These are phyloP conservation scores for Psilocybe sp. DNA, from an alignment of 768 basidiomycete genomes.

Conservation along the genomic window DNA sequence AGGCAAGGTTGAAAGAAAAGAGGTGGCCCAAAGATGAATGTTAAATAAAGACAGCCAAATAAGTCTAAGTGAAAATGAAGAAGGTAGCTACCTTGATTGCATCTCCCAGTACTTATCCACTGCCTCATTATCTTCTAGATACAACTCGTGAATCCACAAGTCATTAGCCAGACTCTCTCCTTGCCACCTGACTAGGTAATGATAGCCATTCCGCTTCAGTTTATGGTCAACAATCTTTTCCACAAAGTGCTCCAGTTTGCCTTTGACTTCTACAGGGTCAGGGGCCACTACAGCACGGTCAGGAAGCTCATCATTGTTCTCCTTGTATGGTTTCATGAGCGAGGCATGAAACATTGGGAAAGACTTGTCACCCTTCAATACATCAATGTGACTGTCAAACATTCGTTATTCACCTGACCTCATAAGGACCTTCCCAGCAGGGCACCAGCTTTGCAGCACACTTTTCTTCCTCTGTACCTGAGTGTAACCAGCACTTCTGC, in stretches of 20 bases:
- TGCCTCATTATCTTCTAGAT: no score
- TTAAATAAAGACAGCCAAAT: no score
- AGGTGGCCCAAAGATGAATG: no score
- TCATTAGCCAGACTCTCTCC: no score
- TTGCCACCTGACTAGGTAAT: constrained; percentile 30
- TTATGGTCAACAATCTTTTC: constrained; percentile 24
- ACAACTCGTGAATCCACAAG: no score
- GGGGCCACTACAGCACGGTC: constrained; percentile 14
- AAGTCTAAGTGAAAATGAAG: no score
- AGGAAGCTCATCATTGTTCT: constrained; percentile 27
- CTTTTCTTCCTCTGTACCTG: constrained; percentile 16
- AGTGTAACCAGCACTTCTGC: constrained; percentile 20
- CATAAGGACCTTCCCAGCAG: constrained; percentile 26
- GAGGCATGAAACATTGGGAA: constrained; percentile 34
- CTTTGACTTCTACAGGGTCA: constrained; percentile 18
- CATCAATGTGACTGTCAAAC: constrained; percentile 20
- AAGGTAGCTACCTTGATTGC: no score
- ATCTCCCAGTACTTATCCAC: no score
- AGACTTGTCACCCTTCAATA: constrained; percentile 15
- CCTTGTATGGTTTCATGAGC: constrained; percentile 17
- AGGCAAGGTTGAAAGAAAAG: no score
- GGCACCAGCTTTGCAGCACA: constrained; percentile 36
- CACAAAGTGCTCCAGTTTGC: constrained; percentile 18
- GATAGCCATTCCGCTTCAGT: constrained; percentile 14
- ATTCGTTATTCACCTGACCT: constrained; percentile 13